phyloP scores from a whole-genome alignment of 345 rosid species.

The Chamaenerion angustifolium region DNA sequence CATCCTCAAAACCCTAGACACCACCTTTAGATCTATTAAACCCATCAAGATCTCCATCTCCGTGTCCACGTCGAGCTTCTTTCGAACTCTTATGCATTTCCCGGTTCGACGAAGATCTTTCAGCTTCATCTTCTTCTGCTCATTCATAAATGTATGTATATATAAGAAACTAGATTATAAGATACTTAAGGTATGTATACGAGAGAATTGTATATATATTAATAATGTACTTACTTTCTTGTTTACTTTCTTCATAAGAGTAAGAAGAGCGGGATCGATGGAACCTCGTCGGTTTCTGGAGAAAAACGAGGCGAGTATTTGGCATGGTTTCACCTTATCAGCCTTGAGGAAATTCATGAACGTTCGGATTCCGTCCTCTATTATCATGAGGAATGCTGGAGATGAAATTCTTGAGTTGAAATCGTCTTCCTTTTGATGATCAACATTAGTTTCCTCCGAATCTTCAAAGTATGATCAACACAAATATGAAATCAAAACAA shows the following conservation, averaged over 20 bases:
- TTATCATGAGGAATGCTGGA: slow-evolving; percentile 64
- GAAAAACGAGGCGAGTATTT: slow-evolving; percentile 55
- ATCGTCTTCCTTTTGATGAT: slow-evolving; percentile 35
- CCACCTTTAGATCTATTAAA: slow-evolving; percentile 73
- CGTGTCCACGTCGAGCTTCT: slow-evolving; percentile 46
- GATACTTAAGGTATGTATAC: no score
- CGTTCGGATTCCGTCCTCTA: slow-evolving; percentile 86
- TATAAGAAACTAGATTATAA: background rate
- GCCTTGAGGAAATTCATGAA: slow-evolving; percentile 93
- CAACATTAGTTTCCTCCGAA: slow-evolving; percentile 31
- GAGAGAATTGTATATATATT: no score
- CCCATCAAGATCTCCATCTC: slow-evolving; percentile 92
- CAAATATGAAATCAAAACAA: background rate
- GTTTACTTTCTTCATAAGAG: slow-evolving; percentile 77
- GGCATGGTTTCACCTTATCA: slow-evolving; percentile 68
- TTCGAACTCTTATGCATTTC: slow-evolving; percentile 64
- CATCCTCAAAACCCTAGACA: slow-evolving; percentile 84
- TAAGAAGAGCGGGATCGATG: slow-evolving; percentile 73
- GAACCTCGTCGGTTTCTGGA: slow-evolving; percentile 44
- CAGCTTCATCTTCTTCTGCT: slow-evolving; percentile 73
- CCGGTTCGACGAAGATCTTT: slow-evolving; percentile 58
- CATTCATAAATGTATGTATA: background rate
- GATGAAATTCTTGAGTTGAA: slow-evolving; percentile 64
- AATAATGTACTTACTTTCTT: slow-evolving; percentile 57
- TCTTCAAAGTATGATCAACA: slow-evolving; percentile 19